phyloP scores from a whole-genome alignment of 176 grass and related monocot genomes.

The Rhipidocladum racemiflorum region DNA sequence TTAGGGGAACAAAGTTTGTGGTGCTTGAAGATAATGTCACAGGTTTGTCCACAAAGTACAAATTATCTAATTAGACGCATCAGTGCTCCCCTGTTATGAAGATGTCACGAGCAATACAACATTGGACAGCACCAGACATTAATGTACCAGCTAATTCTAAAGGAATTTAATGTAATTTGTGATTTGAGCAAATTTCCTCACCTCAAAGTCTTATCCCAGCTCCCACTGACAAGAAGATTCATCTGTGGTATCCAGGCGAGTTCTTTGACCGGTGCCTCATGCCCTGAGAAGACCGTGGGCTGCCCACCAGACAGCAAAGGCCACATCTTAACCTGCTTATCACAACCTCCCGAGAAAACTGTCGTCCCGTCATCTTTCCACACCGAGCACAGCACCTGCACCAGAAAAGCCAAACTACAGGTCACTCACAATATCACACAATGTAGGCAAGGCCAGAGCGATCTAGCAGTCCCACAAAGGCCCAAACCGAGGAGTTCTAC shows the following conservation, averaged over 20 bases:
- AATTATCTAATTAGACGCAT: neutral
- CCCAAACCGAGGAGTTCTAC: neutral
- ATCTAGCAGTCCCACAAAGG: neutral
- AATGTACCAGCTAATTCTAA: constrained; percentile 10
- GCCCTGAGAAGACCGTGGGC: constrained; percentile 54
- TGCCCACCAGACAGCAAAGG: constrained; percentile 74
- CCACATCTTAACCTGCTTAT: constrained; percentile 87
- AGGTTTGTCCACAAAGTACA: neutral
- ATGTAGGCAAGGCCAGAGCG: neutral
- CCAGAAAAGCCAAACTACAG: neutral
- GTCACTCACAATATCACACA: neutral
- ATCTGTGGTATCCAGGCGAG: constrained; percentile 77
- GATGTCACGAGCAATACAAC: neutral
- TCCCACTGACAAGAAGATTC: constrained; percentile 83
- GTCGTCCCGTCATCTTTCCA: constrained; percentile 89
- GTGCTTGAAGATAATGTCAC: constrained; percentile 8
- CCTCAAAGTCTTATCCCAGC: constrained; percentile 91
- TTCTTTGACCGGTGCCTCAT: constrained; percentile 74
- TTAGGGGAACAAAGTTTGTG: neutral
- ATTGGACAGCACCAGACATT: neutral
- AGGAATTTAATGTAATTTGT: neutral
- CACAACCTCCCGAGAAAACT: constrained; percentile 74
- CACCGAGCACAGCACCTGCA: constrained; percentile 72
- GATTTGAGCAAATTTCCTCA: neutral
- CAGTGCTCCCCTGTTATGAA: neutral